Evolutionary conservation across 169 alveolate species (phyloP).

Genomic region (Plasmodium coatneyi): DNA sequence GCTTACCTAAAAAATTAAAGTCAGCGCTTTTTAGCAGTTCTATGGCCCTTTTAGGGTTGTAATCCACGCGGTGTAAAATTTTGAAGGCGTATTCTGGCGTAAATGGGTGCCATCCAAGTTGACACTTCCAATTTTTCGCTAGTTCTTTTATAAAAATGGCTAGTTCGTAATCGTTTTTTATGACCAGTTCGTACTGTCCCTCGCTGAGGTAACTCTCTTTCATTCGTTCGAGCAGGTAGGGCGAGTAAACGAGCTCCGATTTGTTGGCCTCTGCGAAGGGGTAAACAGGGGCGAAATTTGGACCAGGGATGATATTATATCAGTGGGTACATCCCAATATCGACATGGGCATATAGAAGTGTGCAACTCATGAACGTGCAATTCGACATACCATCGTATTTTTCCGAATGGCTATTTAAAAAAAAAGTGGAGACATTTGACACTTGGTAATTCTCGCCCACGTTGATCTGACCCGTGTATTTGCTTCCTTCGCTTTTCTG

Average conservation of each 20-base stretch:
- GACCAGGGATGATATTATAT: neutral
- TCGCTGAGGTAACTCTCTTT: constrained; percentile 80
- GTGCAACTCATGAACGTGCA: constrained; percentile 3
- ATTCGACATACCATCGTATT: constrained; percentile 48
- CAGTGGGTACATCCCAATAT: neutral
- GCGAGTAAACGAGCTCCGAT: constrained; percentile 89
- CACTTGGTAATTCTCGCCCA: constrained; percentile 89
- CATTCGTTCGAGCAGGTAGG: constrained; percentile 86
- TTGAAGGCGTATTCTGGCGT: constrained; percentile 91
- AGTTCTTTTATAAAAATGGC: constrained; percentile 86
- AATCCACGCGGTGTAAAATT: constrained; percentile 88
- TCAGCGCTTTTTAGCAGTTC: constrained; percentile 87
- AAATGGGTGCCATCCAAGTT: constrained; percentile 91
- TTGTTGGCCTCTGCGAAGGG: constrained; percentile 70
- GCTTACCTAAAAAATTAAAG: constrained; percentile 82
- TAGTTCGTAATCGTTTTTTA: constrained; percentile 86
- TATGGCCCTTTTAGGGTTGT: constrained; percentile 88
- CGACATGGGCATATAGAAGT: constrained; percentile 4
- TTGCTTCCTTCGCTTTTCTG: constrained; percentile 85
- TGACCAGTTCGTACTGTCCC: constrained; percentile 83
- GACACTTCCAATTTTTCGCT: constrained; percentile 89
- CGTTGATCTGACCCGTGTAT: constrained; percentile 81
- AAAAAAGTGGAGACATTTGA: constrained; percentile 89
- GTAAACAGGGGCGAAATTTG: neutral
- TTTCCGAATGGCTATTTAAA: constrained; percentile 79